These are phyloP conservation scores for Periconia macrospinosa DNA, from an alignment of 2,329 filamentous ascomycete species.

Conservation along the genomic window DNA sequence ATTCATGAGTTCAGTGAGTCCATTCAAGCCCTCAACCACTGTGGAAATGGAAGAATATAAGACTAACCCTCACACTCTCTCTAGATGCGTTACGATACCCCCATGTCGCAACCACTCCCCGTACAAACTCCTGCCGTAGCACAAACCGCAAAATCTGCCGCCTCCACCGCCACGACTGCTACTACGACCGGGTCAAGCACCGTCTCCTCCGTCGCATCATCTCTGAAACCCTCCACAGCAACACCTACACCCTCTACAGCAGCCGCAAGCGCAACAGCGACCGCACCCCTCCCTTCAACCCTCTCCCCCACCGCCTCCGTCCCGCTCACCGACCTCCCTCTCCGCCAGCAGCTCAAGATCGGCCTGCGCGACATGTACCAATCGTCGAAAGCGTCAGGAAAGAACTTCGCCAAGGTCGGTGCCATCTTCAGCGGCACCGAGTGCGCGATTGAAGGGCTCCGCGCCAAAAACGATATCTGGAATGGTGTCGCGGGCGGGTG, in stretches of 20 bases:
- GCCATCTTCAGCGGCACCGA: conserved; percentile 90
- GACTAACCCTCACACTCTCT: not conserved
- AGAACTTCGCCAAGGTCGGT: conserved; percentile 92
- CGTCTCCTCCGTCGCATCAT: conserved; percentile 47
- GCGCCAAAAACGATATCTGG: conserved; percentile 89
- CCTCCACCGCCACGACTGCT: conserved; percentile 18
- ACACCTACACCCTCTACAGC: conserved; percentile 79
- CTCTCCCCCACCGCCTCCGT: conserved; percentile 55
- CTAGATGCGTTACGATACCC: conserved; percentile 98
- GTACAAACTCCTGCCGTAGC: conserved; percentile 30
- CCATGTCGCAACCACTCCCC: conserved; percentile 59
- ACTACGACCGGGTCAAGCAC: conserved; percentile 48
- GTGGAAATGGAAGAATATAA: too few species aligned
- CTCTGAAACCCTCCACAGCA: conserved; percentile 47
- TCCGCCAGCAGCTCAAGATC: conserved; percentile 77
- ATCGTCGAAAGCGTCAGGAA: conserved; percentile 79
- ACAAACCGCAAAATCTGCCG: conserved; percentile 5
- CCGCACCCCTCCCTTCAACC: conserved; percentile 35
- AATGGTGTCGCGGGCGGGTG: conserved; percentile 90
- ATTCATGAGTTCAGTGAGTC: conserved; percentile 92
- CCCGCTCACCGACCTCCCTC: conserved; percentile 67
- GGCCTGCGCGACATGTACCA: conserved; percentile 96
- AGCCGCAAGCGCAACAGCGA: conserved; percentile 63
- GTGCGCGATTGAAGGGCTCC: conserved; percentile 88
- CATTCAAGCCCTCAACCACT: not conserved